These are phyloP conservation scores for Croton laevigatus DNA, from an alignment of 441 rosid genomes.

Conservation along the genomic window DNA sequence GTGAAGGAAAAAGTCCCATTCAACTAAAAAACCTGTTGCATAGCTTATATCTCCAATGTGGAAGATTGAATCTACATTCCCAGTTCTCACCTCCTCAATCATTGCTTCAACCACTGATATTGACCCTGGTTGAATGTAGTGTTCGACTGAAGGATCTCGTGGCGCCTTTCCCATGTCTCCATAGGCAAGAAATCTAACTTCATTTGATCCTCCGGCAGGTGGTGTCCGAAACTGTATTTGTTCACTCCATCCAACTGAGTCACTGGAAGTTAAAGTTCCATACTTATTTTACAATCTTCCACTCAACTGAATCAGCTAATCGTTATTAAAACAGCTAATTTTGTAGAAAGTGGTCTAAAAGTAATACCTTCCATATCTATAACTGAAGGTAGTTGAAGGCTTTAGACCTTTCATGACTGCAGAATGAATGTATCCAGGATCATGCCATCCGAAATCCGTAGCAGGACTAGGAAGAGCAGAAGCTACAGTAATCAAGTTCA, in stretches of 20 bases:
- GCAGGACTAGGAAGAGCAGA: slow-evolving; percentile 49
- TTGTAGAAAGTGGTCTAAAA: too few relatives aligned
- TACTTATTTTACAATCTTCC: neutral
- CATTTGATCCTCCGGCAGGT: slow-evolving; percentile 58
- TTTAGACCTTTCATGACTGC: slow-evolving; percentile 55
- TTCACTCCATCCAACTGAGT: slow-evolving; percentile 59
- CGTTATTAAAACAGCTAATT: too few relatives aligned
- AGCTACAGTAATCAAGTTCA: slow-evolving; percentile 22
- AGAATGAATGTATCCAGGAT: slow-evolving; percentile 71
- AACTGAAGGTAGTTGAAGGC: slow-evolving; percentile 42
- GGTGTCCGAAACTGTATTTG: slow-evolving; percentile 47
- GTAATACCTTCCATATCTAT: slow-evolving; percentile 62
- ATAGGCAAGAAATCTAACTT: slow-evolving; percentile 47
- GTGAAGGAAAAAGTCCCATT: slow-evolving; percentile 70
- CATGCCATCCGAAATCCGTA: slow-evolving; percentile 82
- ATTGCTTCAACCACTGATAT: slow-evolving; percentile 55
- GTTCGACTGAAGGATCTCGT: slow-evolving; percentile 51
- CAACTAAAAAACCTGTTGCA: slow-evolving; percentile 71
- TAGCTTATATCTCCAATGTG: slow-evolving; percentile 84
- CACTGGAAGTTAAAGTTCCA: slow-evolving; percentile 29
- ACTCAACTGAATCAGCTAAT: too few relatives aligned
- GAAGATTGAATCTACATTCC: slow-evolving; percentile 54
- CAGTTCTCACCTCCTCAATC: slow-evolving; percentile 40
- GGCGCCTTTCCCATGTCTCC: slow-evolving; percentile 88
- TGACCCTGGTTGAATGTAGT: slow-evolving; percentile 73